Percentiles rank a stretch among this genome's conserved stretches.
Evolutionary conservation across 2,329 filamentous ascomycete species (phyloP).

Genomic region (Mycogone perniciosa): DNA sequence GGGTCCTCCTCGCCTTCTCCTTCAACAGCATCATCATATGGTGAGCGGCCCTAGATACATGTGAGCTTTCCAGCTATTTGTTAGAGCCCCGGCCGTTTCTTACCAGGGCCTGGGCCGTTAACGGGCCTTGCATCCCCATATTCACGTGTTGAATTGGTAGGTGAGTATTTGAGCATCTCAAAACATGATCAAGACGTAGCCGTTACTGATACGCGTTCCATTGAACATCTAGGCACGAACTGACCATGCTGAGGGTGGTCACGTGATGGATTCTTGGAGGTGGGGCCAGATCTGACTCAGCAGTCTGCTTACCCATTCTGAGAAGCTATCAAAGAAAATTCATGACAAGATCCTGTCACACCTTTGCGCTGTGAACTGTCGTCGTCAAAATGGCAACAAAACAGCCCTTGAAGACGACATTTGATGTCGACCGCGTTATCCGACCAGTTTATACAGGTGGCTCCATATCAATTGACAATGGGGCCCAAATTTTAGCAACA

Average conservation of each 20-base stretch:
- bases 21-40: constrained; percentile 51
- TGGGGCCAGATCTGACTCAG: neutral
- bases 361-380: neutral
- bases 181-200: constrained; percentile 1
- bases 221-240: neutral
- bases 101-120: constrained; percentile 53
- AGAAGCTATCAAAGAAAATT: constrained; percentile 13
- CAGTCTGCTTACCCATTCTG: neutral
- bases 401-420: constrained; percentile 73
- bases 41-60: constrained; percentile 46
- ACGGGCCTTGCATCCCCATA: constrained; percentile 50
- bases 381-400: constrained; percentile 47
- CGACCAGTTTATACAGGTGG: constrained; percentile 94
- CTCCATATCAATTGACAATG: constrained; percentile 73
- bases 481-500: constrained; percentile 76
- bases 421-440: constrained; percentile 74
- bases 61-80: neutral
- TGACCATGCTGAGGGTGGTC: no score
- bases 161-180: constrained; percentile 3
- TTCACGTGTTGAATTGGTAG: constrained; percentile 12
- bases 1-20: constrained; percentile 40
- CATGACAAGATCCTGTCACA: constrained; percentile 1
- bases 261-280: no score
- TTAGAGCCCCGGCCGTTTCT: constrained; percentile 15
- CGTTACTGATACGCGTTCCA: neutral